A percentile compares a stretch with the other conserved stretches of the same genome.
These are phyloP conservation scores for Pythium brassicae DNA, from an alignment of 352 stramenopile species.

Conservation along the genomic window DNA sequence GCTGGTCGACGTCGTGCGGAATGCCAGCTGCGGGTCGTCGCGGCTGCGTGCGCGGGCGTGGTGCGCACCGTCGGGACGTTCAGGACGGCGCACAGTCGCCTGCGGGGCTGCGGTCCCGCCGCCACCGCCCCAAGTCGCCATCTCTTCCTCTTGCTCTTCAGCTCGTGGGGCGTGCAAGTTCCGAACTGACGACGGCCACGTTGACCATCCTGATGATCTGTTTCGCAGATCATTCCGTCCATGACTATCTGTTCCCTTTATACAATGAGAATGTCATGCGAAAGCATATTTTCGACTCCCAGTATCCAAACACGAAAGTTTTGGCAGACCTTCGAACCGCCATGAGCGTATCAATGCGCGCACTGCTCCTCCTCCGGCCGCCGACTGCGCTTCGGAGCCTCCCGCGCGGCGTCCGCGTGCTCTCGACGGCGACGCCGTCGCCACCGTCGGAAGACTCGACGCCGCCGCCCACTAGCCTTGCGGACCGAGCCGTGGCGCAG, in stretches of 20 bases:
- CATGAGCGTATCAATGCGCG: not conserved
- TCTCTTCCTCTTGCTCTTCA: not conserved
- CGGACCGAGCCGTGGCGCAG: constrained; percentile 66
- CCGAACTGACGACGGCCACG: too few relatives aligned
- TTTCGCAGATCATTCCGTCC: too few relatives aligned
- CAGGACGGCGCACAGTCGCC: constrained; percentile 9
- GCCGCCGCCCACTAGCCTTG: constrained; percentile 17
- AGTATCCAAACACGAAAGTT: too few relatives aligned
- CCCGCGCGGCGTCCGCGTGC: not conserved
- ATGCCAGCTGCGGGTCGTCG: constrained; percentile 8
- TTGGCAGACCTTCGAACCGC: too few relatives aligned
- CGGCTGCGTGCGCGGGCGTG: constrained; percentile 7
- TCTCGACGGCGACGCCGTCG: not conserved
- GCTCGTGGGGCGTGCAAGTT: too few relatives aligned
- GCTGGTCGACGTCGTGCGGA: constrained; percentile 2
- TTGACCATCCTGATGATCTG: too few relatives aligned
- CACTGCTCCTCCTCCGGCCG: not conserved
- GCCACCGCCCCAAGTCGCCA: constrained; percentile 4
- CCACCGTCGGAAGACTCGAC: not conserved
- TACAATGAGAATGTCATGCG: too few relatives aligned
- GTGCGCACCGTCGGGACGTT: not conserved
- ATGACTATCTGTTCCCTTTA: too few relatives aligned
- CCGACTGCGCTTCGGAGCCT: not conserved
- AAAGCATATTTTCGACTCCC: too few relatives aligned
- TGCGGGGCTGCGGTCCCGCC: not conserved